Conservation (phyloP, 257 asterid genomes). For the Ocimum tenuiflorum region DNA sequence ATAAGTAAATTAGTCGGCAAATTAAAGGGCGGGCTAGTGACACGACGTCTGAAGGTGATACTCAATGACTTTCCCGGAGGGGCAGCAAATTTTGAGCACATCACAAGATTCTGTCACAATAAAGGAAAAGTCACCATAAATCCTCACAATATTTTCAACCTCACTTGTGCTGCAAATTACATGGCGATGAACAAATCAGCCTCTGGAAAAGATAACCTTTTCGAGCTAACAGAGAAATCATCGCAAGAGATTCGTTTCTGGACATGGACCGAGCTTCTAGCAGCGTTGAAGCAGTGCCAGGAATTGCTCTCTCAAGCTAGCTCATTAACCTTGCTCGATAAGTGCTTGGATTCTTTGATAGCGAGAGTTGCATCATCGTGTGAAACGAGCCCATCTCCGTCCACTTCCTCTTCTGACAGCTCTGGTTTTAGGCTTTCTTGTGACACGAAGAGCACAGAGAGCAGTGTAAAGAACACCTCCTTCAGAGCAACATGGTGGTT, state of each 20-base stretch:
- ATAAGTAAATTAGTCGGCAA: constrained; percentile 41
- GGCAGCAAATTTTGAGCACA: constrained; percentile 61
- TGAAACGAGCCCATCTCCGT: constrained; percentile 72
- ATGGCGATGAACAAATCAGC: constrained; percentile 57
- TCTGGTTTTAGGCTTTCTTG: constrained; percentile 49
- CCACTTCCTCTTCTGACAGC: constrained; percentile 69
- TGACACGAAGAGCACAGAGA: constrained; percentile 66
- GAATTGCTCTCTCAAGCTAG: constrained; percentile 30
- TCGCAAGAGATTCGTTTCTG: constrained; percentile 48
- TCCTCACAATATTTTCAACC: constrained; percentile 45
- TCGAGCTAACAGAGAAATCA: constrained; percentile 46
- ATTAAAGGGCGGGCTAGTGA: constrained; percentile 26
- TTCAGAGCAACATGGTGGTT: constrained; percentile 75
- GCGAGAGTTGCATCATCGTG: constrained; percentile 41
- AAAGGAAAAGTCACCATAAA: constrained; percentile 37
- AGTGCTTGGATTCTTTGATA: constrained; percentile 42
- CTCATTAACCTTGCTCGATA: constrained; percentile 38
- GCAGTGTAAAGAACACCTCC: constrained; percentile 46
- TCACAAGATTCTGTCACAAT: constrained; percentile 68
- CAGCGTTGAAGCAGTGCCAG: constrained; percentile 50
- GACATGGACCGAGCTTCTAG: constrained; percentile 75
- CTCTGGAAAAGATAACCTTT: constrained; percentile 34
- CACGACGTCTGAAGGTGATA: constrained; percentile 47
- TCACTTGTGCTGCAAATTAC: constrained; percentile 47
- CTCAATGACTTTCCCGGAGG: constrained; percentile 89